These are phyloP conservation scores for Platismatia glauca DNA, from an alignment of 495 filamentous ascomycete species.

Conservation along the genomic window DNA sequence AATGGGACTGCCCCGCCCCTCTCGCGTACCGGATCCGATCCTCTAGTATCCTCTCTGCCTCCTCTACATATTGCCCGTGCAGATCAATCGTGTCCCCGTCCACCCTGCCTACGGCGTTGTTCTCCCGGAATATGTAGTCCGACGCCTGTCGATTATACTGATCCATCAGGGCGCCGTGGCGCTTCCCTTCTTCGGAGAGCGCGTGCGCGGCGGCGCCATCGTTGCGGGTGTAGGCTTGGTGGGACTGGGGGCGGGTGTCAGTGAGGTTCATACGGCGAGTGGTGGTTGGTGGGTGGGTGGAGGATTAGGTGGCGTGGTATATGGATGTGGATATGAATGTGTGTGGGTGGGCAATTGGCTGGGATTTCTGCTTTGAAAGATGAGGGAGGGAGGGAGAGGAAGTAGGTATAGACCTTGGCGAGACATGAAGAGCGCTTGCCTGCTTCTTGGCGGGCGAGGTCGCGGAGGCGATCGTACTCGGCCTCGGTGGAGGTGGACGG, in stretches of 20 bases:
- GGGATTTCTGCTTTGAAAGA: not conserved
- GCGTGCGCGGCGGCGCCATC: conserved; percentile 72
- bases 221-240: conserved; percentile 69
- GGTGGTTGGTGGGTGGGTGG: not conserved
- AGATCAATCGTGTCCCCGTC: conserved; percentile 80
- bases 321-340: not conserved
- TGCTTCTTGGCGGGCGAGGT: conserved; percentile 69
- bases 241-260: conserved; percentile 43
- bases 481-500: conserved; percentile 57
- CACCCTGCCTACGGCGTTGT: conserved; percentile 66
- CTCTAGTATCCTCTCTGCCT: conserved; percentile 84
- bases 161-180: conserved; percentile 68
- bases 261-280: not conserved
- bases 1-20: conserved; percentile 59
- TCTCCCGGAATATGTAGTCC: conserved; percentile 88
- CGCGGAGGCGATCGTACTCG: conserved; percentile 88
- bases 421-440: conserved; percentile 67
- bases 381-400: not conserved
- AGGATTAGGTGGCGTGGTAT: too few species aligned
- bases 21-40: conserved; percentile 68
- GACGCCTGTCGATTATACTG: conserved; percentile 80
- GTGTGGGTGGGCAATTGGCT: not conserved
- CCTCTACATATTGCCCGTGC: conserved; percentile 86
- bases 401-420: conserved; percentile 44
- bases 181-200: conserved; percentile 75